Conservation (phyloP, 2,329 filamentous ascomycete genomes). For the Aspergillus udagawae region DNA sequence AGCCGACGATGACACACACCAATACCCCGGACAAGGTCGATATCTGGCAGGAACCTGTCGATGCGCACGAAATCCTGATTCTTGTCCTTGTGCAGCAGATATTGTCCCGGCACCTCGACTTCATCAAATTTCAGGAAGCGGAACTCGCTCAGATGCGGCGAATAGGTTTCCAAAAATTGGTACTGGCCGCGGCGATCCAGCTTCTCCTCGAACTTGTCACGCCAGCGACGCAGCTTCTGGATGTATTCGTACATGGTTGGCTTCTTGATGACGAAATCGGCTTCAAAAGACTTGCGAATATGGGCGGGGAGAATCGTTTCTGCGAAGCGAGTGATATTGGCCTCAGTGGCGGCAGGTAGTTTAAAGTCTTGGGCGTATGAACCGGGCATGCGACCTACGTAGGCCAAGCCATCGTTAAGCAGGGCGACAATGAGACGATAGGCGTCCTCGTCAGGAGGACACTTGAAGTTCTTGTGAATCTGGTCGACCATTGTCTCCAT, state of each 20-base stretch:
- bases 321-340: slow-evolving; percentile 93
- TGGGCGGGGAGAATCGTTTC: slow-evolving; percentile 93
- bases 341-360: slow-evolving; percentile 82
- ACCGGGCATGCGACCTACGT: slow-evolving; percentile 80
- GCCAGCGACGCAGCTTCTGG: slow-evolving; percentile 90
- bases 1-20: slow-evolving; percentile 88
- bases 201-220: slow-evolving; percentile 97
- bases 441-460: slow-evolving; percentile 94
- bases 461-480: slow-evolving; percentile 99
- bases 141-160: slow-evolving; percentile 91
- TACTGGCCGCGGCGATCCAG: slow-evolving; percentile 75
- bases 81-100: slow-evolving; percentile 95
- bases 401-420: slow-evolving; percentile 89
- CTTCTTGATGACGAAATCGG: slow-evolving; percentile 92
- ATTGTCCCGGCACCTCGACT: slow-evolving; percentile 95
- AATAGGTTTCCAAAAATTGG: slow-evolving; percentile 77
- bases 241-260: slow-evolving; percentile 99
- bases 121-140: slow-evolving; percentile 97
- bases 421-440: slow-evolving; percentile 96
- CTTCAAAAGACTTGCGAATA: slow-evolving; percentile 93
- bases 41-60: slow-evolving; percentile 90
- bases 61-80: slow-evolving; percentile 98
- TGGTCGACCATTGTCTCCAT: slow-evolving; percentile 99
- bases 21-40: slow-evolving; percentile 86
- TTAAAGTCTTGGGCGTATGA: slow-evolving; percentile 90